Evolutionary conservation across 2,329 filamentous ascomycete species (phyloP).

Genomic region (Penicillium aurantiogriseum): DNA sequence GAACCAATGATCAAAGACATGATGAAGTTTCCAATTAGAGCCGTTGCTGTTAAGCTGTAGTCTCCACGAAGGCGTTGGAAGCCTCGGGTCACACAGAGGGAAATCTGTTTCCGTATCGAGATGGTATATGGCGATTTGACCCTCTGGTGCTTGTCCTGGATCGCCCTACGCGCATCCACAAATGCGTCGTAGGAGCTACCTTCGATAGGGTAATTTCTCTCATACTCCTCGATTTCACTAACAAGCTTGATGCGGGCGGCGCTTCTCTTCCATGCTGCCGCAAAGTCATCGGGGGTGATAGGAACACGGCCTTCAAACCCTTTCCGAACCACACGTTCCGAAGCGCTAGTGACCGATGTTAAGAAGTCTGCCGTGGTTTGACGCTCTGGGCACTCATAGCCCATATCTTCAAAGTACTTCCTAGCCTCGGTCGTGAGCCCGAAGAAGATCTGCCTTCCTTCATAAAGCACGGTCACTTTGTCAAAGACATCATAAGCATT

Average conservation of each 20-base stretch:
- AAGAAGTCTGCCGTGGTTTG: conserved; percentile 69
- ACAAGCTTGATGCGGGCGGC: conserved; percentile 40
- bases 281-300: conserved; percentile 67
- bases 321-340: conserved; percentile 53
- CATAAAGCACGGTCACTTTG: conserved; percentile 66
- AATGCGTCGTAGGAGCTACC: conserved; percentile 34
- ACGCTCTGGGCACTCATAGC: conserved; percentile 51
- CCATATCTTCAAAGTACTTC: conserved; percentile 63
- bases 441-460: conserved; percentile 71
- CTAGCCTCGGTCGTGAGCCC: conserved; percentile 60
- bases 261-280: conserved; percentile 52
- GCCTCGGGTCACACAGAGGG: neutral
- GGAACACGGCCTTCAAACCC: conserved; percentile 63
- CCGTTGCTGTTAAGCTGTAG: conserved; percentile 62
- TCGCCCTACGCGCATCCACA: conserved; percentile 30
- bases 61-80: neutral
- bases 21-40: conserved; percentile 63
- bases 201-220: conserved; percentile 37
- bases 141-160: conserved; percentile 35
- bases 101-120: neutral
- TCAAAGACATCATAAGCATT: conserved; percentile 56
- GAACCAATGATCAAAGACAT: conserved; percentile 73
- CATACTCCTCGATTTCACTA: conserved; percentile 40
- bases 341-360: conserved; percentile 63
- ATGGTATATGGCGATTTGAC: conserved; percentile 42